Evolutionary conservation across 75 land plant species (phyloP).

Genomic region (Cupressus sempervirens): DNA sequence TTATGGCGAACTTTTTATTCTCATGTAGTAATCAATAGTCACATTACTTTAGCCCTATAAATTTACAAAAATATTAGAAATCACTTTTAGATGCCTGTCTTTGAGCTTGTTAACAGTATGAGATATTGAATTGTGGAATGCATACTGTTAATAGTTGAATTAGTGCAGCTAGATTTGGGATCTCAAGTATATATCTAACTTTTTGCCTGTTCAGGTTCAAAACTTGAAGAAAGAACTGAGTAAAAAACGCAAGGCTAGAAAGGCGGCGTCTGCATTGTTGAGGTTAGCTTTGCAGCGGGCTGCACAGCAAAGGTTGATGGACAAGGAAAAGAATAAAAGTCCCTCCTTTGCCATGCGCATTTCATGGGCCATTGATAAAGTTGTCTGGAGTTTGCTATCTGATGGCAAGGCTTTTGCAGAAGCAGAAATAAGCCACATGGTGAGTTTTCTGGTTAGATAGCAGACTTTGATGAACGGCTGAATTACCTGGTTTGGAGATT

Average conservation of each 20-base stretch:
- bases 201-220: conserved; percentile 40
- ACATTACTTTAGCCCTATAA: not conserved
- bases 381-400: conserved; percentile 92
- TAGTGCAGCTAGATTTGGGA: not conserved
- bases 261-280: conserved; percentile 58
- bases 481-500: no score
- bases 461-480: not conserved
- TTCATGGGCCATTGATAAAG: conserved; percentile 82
- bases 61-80: not conserved
- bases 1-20: not conserved
- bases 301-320: conserved; percentile 84
- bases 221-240: conserved; percentile 60
- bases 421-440: conserved; percentile 93
- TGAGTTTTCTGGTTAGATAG: conserved; percentile 23
- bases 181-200: not conserved
- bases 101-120: not conserved
- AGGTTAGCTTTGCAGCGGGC: conserved; percentile 83
- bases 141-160: not conserved
- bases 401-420: conserved; percentile 98
- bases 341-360: conserved; percentile 98
- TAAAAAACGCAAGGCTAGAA: conserved; percentile 50
- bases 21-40: not conserved
- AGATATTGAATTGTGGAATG: not conserved
- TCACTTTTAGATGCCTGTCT: not conserved
- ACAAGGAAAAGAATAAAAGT: conserved; percentile 91